These are phyloP conservation scores for Entomophthora muscae DNA, from an alignment of 371 early-diverging fungal genomes.

Conservation along the genomic window DNA sequence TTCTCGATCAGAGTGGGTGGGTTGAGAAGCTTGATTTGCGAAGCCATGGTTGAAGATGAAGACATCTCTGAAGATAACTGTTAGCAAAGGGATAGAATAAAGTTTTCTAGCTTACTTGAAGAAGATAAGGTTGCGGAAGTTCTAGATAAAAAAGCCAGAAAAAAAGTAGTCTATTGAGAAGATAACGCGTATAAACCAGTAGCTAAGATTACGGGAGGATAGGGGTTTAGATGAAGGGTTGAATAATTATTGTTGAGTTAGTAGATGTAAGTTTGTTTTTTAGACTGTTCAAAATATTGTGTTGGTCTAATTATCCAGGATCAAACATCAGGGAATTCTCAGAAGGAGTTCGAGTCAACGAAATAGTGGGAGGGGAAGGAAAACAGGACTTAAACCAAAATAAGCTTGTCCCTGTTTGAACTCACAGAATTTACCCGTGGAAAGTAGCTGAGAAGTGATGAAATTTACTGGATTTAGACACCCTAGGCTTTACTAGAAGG, in stretches of 20 bases:
- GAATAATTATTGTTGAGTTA: background rate
- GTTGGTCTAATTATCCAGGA: background rate
- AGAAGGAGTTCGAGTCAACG: background rate
- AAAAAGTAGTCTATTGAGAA: background rate
- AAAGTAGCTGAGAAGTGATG: too few relatives aligned
- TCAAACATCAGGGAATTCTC: background rate
- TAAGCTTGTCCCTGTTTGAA: background rate
- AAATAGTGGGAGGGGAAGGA: background rate
- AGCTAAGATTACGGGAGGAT: background rate
- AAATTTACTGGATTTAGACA: too few relatives aligned
- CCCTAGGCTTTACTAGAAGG: too few relatives aligned
- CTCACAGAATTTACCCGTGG: too few relatives aligned
- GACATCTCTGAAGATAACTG: background rate
- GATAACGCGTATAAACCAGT: background rate
- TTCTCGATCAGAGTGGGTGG: conserved; percentile 6
- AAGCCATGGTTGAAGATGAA: background rate
- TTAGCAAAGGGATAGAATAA: background rate
- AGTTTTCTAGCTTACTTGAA: background rate
- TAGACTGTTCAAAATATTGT: background rate
- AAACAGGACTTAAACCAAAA: background rate
- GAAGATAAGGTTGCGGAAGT: background rate
- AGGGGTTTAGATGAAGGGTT: background rate
- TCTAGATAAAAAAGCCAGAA: background rate
- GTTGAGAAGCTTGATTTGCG: conserved; percentile 5
- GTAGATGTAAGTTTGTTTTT: background rate